These are phyloP conservation scores for Sphagnum contortum DNA, from an alignment of 225 moss, liverwort and hornwort species.

Conservation along the genomic window DNA sequence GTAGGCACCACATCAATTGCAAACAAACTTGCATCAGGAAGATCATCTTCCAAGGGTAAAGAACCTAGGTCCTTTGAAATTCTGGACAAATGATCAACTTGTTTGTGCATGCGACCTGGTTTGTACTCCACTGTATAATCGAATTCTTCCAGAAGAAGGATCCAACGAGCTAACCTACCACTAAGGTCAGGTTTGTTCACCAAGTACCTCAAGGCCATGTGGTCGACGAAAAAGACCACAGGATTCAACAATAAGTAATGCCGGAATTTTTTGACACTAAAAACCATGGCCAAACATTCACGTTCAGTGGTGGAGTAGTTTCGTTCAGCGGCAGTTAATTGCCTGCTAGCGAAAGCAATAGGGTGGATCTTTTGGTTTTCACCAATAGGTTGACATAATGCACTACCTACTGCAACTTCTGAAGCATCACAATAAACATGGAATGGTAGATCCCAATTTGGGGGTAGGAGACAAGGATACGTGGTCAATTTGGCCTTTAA, in stretches of 20 bases:
- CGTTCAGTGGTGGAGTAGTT: constrained; percentile 2
- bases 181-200: constrained; percentile 5
- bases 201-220: constrained; percentile 5
- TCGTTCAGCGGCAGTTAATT: background rate
- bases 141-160: constrained; percentile 1
- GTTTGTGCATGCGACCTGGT: background rate
- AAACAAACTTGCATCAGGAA: background rate
- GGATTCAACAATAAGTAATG: constrained; percentile 1
- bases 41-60: background rate
- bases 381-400: background rate
- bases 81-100: constrained; percentile 9
- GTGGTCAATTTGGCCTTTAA: background rate
- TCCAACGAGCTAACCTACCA: constrained; percentile 5
- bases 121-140: constrained; percentile 3
- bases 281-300: background rate
- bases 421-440: constrained; percentile 3
- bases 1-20: background rate
- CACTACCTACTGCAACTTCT: background rate
- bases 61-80: background rate
- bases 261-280: background rate
- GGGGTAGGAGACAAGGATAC: background rate
- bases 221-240: constrained; percentile 4
- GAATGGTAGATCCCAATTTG: background rate
- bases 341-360: background rate
- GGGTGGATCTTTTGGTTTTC: background rate